Evolutionary conservation across 2,329 filamentous ascomycete species (phyloP).

Genomic region (Epichloe uncinata): DNA sequence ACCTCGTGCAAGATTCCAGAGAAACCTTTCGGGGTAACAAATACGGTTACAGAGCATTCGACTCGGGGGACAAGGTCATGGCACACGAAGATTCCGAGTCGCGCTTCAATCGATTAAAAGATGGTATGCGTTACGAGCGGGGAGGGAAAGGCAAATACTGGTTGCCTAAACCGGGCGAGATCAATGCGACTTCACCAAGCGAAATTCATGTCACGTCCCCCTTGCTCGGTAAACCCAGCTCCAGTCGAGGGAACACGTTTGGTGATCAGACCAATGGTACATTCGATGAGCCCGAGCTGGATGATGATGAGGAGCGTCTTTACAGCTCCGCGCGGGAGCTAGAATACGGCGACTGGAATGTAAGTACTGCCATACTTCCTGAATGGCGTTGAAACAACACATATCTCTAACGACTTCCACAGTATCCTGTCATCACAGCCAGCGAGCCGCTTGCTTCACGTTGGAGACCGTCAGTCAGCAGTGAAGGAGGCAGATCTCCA

Average conservation of each 20-base stretch:
- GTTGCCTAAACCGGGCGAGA: constrained; percentile 71
- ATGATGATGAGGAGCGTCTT: constrained; percentile 57
- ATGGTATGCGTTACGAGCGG: constrained; percentile 92
- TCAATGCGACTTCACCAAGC: constrained; percentile 43
- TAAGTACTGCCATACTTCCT: constrained; percentile 32
- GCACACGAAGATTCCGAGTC: constrained; percentile 86
- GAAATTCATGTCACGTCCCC: constrained; percentile 17
- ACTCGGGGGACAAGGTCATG: constrained; percentile 90
- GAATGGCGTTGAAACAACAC: neutral
- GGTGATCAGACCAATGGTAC: constrained; percentile 27
- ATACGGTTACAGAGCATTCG: constrained; percentile 88
- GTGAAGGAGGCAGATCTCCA: constrained; percentile 16
- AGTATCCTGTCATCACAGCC: constrained; percentile 90
- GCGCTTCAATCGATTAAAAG: constrained; percentile 71
- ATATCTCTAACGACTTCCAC: constrained; percentile 13
- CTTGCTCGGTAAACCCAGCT: constrained; percentile 32
- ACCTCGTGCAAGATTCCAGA: constrained; percentile 92
- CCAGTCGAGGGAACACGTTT: constrained; percentile 12
- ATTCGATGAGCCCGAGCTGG: constrained; percentile 40
- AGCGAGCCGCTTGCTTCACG: constrained; percentile 58
- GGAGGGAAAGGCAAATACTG: constrained; percentile 97
- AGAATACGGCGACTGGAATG: constrained; percentile 88
- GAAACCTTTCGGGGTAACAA: constrained; percentile 82
- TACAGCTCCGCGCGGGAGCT: constrained; percentile 58
- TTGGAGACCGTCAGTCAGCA: constrained; percentile 29